Conservation (phyloP, 805 yeast species). For the Yamadazyma sp. region DNA sequence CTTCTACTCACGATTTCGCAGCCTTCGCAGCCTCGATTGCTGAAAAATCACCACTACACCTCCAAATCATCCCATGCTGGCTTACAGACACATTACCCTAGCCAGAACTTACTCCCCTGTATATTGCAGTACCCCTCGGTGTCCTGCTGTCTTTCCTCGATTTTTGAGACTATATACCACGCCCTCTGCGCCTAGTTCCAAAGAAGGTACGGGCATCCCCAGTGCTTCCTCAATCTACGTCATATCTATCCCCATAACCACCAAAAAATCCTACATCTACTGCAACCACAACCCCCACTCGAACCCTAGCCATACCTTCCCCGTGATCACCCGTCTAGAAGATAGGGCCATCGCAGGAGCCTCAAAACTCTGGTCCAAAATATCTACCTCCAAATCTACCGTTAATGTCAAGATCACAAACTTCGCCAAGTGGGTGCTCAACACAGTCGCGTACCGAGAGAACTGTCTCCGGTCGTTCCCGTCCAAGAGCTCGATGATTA, state of each 20-base stretch:
- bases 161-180: too few relatives aligned
- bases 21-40: too few relatives aligned
- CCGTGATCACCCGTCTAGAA: constrained; percentile 43
- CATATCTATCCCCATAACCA: constrained; percentile 70
- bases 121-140: too few relatives aligned
- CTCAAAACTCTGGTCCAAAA: constrained; percentile 58
- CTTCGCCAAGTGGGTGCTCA: constrained; percentile 52
- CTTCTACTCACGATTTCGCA: too few relatives aligned
- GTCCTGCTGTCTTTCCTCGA: too few relatives aligned
- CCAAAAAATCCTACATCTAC: constrained; percentile 58
- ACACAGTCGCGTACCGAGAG: constrained; percentile 78
- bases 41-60: too few relatives aligned
- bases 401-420: constrained; percentile 61
- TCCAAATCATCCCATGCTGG: too few relatives aligned
- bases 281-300: constrained; percentile 49
- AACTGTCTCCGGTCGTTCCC: constrained; percentile 75
- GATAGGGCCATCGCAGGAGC: constrained; percentile 50
- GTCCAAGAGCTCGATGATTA: constrained; percentile 55
- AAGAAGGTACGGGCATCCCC: constrained; percentile 1
- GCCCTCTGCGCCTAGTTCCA: too few relatives aligned
- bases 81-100: too few relatives aligned
- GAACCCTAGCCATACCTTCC: constrained; percentile 27
- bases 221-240: constrained; percentile 43
- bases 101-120: too few relatives aligned
- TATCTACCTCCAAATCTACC: constrained; percentile 53